Evolutionary conservation across 2,329 filamentous ascomycete species (phyloP), one percentile per base, ranked within the genome.

Genomic region (Monosporascus sp.): DNA sequence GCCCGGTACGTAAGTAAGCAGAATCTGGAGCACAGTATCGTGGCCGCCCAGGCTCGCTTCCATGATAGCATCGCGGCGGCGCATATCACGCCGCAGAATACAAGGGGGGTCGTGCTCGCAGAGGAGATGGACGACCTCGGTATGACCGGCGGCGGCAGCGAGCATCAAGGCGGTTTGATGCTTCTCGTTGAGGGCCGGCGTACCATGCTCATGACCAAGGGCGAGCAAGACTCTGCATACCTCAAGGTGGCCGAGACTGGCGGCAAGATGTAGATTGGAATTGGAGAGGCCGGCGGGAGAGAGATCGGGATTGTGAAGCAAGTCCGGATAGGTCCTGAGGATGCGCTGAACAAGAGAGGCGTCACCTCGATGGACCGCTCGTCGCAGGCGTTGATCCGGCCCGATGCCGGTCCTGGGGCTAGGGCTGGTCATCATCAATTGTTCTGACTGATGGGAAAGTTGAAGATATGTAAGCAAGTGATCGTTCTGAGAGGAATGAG

Each of bases 141-240:
- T 84, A 62, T 90, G 86, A 15, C 87, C 86, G 1, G 78, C 78
- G 6, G 73, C 73, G 1, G 88, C 83, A 11, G 90, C 90, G 3
- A 94, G 78, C 82, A 93, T 91, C 48, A 96, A 76, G 0, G 90
- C 86, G 0, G 90, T 95, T 65, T 93, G 86, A 64, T 89, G 83
- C 57, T 85, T 79, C 62, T 90, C 87, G 68, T 95, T 96, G 57
- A 90, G 79, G 14, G 86, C 87, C 31, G 91, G 83, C 48, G 84
- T 83, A 5, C 78, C 79, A n/a, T 75, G 68, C 68, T 96, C 90
- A 68, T 96, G 90, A 52, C 87, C 88, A 5, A 82, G 77, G n/a
- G 80, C 74, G 56, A 95, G 77, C 27, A 96, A 82, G 51, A 85
- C 79, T 60, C 81, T 78, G 66, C 83, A 86, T 61, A 94, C 86